phyloP scores from a whole-genome alignment of 208 protist genomes.

The Trypanosoma boissoni region DNA sequence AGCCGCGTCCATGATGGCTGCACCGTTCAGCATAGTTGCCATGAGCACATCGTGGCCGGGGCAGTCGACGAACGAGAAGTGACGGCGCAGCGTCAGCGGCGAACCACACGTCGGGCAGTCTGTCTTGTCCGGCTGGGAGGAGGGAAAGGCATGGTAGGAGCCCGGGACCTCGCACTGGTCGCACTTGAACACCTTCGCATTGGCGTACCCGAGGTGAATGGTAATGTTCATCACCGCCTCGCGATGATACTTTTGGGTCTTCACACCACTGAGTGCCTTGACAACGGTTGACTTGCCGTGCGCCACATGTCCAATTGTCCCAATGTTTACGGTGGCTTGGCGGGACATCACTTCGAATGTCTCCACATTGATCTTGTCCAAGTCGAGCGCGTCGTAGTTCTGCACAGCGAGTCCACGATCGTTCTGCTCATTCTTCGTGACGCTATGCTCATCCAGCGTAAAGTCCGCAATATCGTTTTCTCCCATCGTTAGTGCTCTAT shows the following conservation, averaged over 20 bases:
- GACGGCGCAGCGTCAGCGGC: constrained; percentile 78
- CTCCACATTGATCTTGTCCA: constrained; percentile 89
- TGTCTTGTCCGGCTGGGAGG: constrained; percentile 87
- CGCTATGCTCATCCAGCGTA: constrained; percentile 47
- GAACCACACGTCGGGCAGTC: constrained; percentile 65
- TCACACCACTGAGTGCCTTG: constrained; percentile 98
- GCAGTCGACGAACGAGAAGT: constrained; percentile 99
- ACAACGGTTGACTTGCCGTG: constrained; percentile 99
- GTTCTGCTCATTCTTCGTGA: constrained; percentile 33
- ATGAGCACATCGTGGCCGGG: constrained; percentile 99
- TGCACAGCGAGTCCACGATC: constrained; percentile 67
- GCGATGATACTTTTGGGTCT: constrained; percentile 99
- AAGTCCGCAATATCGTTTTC: constrained; percentile 75
- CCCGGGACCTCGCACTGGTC: constrained; percentile 84
- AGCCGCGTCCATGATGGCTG: constrained; percentile 99
- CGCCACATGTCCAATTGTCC: constrained; percentile 99
- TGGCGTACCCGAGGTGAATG: constrained; percentile 99
- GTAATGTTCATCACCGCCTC: constrained; percentile 99
- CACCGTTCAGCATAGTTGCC: constrained; percentile 99
- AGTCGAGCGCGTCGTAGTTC: constrained; percentile 63
- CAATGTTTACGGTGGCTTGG: constrained; percentile 99
- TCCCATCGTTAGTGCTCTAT: constrained; percentile 28
- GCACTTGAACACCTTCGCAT: constrained; percentile 98
- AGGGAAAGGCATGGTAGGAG: constrained; percentile 93
- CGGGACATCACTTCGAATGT: constrained; percentile 97